Base-by-base conservation (phyloP, 2,329 filamentous ascomycete species). In the Alternaria rosae region DNA sequence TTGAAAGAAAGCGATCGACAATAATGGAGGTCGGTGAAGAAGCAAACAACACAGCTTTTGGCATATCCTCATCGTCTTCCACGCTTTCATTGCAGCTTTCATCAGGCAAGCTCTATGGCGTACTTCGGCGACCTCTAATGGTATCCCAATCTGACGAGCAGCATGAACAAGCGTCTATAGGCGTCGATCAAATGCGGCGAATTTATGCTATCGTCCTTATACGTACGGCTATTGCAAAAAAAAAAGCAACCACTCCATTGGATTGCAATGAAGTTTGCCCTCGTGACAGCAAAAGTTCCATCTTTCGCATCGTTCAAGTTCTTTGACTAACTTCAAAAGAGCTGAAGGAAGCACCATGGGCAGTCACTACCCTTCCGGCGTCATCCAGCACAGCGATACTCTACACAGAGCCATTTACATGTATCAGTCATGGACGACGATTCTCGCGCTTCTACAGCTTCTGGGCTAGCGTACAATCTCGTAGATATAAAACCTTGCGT, bases 51-150 rank as follows among this genome's bases (percentile, higher is more conserved):
- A 38, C 9, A 17, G n/a, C 15, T 17, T 17, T 17, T 11, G 9
- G 0, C 8, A 2, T 38, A 38, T 17, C 2, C 9, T 38, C 35
- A 38, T 38, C 4, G 5, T 17, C 15, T 5, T n/a, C 5, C n/a
- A 2, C 5, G 8, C 1, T 38, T 3, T 1, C 0, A 11, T 38
- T 6, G 35, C 35, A 38, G 2, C 2, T 0, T 3, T 38, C 15
- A 38, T n/a, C n/a, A n/a, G n/a, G 8, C 15, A 9, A 1, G 3
- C 4, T 2, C 4, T 3, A 0, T n/a, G 7, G 32, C 32, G 7
- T 35, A 35, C 0, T n/a, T 35, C 2, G 32, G 32, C 6, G 3
- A 35, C 32, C 32, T 35, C 4, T 5, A 1, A 5, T n/a, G 30
- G 1, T 4, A 15, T 8, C 8, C 3, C 30, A 15, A 0, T 8